A percentile compares a stretch with the other conserved stretches of the same genome.
These are phyloP conservation scores for Lentinula detonsa DNA, from an alignment of 768 basidiomycete species.

Conservation along the genomic window DNA sequence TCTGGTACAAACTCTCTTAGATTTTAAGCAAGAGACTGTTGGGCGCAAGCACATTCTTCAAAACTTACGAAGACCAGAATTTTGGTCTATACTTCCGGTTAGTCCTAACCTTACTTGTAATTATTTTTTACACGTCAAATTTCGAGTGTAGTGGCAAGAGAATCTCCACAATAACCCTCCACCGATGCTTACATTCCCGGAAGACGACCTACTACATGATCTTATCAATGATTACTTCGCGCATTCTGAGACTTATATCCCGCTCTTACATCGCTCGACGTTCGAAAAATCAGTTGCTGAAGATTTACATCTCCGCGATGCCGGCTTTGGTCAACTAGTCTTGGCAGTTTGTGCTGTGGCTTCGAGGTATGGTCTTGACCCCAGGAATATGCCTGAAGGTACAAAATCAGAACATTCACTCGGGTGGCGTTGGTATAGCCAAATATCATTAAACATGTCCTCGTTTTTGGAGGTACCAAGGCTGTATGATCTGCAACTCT, in stretches of 20 bases:
- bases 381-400: conserved; percentile 45
- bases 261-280: conserved; percentile 70
- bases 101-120: not conserved
- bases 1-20: not conserved
- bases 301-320: conserved; percentile 44
- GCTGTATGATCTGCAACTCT: not conserved
- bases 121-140: not conserved
- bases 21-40: not conserved
- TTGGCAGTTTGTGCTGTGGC: conserved; percentile 56
- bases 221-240: conserved; percentile 66
- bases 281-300: conserved; percentile 50
- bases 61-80: not conserved
- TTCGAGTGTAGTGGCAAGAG: not conserved
- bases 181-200: conserved; percentile 33
- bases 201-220: conserved; percentile 41
- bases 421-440: not conserved
- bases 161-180: not conserved
- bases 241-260: conserved; percentile 45
- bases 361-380: conserved; percentile 53
- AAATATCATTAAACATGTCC: not conserved
- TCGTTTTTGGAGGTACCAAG: not conserved
- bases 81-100: not conserved
- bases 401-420: conserved; percentile 21
- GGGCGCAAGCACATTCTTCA: not conserved
- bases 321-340: conserved; percentile 40